Base-by-base conservation (phyloP, 306 rosid species). In the Cucurbita maxima region DNA sequence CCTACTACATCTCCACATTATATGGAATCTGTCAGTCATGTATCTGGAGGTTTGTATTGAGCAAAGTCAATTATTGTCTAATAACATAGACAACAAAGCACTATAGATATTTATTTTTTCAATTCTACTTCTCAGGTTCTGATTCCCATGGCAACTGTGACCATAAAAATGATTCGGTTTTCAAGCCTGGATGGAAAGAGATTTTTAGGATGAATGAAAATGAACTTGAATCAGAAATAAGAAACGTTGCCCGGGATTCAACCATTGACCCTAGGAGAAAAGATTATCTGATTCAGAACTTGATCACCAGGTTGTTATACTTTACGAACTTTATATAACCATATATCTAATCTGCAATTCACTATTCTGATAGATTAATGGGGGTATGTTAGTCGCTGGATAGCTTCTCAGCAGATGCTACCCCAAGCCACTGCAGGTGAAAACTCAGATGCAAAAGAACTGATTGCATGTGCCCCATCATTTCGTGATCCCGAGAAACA, bases 141-240 rank as follows among this genome's bases (percentile, higher is more conserved):
- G 97, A 88, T 58, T 77, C 78, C 77, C 89, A 88, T 79, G 97
- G 88, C 87, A 79, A 84, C 86, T 84, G 90, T 86, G 86, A 85
- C 69, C 87, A 84, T 68, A 47, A 68, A 47, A 85, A 82, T 74
- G 97, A 88, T 76, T 96, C 88, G 84, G 89, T 86, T 96, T 94
- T 94, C 88, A 94, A 85, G 87, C 99, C 99, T 22, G 99, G 99
- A 64, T 94, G 99, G 99, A 94, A 94, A 80, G 99, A 94, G 82
- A 94, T 94, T 80, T 94, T 94, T 75, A 93, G 99, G 62, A 94
- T 91, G 99, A 91, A 94, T 67, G 89, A 91, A 84, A 87, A 84
- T 89, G 99, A 94, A 80, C 92, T 94, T 60, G 99, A 91, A 76
- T 86, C 97, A 68, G 99, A 94, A 87, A 91, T 91, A 77, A 84